phyloP scores from a whole-genome alignment of 2,329 filamentous ascomycete species.

The Rosellinia necatrix region DNA sequence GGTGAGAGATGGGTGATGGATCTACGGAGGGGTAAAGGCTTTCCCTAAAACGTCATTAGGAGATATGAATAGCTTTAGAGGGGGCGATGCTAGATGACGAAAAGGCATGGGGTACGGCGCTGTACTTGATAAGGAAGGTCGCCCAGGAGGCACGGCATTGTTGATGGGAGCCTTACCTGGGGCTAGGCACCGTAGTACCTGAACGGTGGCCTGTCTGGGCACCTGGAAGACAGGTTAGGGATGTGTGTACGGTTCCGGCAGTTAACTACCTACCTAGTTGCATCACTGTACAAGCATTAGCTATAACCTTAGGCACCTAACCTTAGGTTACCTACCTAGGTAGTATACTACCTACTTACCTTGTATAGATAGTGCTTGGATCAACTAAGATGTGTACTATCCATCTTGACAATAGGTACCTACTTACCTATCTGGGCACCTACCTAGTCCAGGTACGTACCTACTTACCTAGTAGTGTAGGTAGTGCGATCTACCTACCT shows the following conservation, averaged over 20 bases:
- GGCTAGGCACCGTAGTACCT: no score
- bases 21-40: conserved; percentile 4
- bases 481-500: no score
- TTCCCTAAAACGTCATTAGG: background rate
- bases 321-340: background rate
- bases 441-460: no score
- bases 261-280: conserved; percentile 1
- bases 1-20: conserved; percentile 1
- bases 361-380: no score
- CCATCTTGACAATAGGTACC: no score
- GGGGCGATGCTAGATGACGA: background rate
- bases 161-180: background rate
- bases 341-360: background rate
- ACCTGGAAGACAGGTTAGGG: background rate
- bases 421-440: no score
- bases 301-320: no score
- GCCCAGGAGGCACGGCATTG: background rate
- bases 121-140: conserved; percentile 37
- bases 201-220: background rate
- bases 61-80: background rate
- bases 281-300: background rate
- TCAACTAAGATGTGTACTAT: no score
- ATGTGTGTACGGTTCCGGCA: background rate
- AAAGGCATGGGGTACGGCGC: no score
- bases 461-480: no score